These are phyloP conservation scores for Leccinum boreale DNA, from an alignment of 768 basidiomycete species.

Conservation along the genomic window DNA sequence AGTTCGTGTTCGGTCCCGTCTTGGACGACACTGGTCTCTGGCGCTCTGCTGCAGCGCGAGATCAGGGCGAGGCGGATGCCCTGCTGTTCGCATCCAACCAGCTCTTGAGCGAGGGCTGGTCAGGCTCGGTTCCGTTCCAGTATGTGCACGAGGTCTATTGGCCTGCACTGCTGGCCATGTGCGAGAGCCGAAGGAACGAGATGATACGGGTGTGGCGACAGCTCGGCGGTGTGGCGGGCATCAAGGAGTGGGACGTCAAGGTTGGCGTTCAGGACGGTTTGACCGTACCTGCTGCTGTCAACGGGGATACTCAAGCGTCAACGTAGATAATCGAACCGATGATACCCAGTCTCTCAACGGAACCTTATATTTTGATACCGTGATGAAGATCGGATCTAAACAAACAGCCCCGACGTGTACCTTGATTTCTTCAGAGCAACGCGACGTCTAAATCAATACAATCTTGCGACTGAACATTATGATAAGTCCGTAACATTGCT, in stretches of 20 bases:
- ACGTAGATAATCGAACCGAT: slow-evolving; percentile 2
- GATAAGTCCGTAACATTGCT: too few species aligned
- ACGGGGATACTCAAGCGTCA: slow-evolving; percentile 3
- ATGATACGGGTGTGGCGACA: slow-evolving; percentile 64
- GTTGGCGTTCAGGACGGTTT: slow-evolving; percentile 19
- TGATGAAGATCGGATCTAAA: not conserved
- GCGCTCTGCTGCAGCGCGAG: slow-evolving; percentile 23
- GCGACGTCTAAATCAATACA: too few species aligned
- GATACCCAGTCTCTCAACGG: not conserved
- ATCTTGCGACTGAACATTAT: too few species aligned
- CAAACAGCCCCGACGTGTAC: not conserved
- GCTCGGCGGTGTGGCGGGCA: slow-evolving; percentile 66
- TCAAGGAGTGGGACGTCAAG: slow-evolving; percentile 82
- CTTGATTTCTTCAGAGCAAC: not conserved
- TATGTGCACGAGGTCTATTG: slow-evolving; percentile 79
- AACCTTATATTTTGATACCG: not conserved
- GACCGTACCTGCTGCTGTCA: not conserved
- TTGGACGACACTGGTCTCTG: slow-evolving; percentile 24
- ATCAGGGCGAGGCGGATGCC: slow-evolving; percentile 15
- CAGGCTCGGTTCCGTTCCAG: slow-evolving; percentile 60
- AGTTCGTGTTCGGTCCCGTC: slow-evolving; percentile 71
- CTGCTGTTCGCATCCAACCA: slow-evolving; percentile 62
- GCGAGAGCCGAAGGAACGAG: slow-evolving; percentile 44
- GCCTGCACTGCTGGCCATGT: slow-evolving; percentile 56
- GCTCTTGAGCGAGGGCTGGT: slow-evolving; percentile 70